phyloP scores from a whole-genome alignment of 345 rosid genomes.

The Microthlaspi erraticum region DNA sequence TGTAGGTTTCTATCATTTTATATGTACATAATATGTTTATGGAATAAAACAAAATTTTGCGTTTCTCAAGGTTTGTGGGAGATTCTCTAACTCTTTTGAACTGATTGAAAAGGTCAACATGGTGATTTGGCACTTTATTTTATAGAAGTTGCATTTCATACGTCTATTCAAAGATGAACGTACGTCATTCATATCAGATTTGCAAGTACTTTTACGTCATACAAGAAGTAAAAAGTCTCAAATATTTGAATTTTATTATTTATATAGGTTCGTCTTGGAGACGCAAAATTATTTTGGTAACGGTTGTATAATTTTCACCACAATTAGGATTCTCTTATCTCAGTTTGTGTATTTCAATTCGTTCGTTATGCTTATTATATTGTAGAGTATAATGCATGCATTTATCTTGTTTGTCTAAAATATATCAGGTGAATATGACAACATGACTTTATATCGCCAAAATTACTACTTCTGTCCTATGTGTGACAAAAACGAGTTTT shows the following conservation, averaged over 20 bases:
- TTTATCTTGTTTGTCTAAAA: background rate
- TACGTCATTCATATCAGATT: background rate
- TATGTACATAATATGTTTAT: slow-evolving; percentile 17
- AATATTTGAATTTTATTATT: background rate
- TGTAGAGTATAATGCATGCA: no score
- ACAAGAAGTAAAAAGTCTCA: background rate
- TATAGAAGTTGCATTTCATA: background rate
- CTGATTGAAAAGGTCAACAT: background rate
- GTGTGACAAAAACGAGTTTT: no score
- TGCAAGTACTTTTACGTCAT: slow-evolving; percentile 1
- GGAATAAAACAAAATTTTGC: slow-evolving; percentile 19
- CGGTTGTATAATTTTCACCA: background rate
- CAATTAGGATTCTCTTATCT: background rate
- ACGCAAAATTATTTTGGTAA: background rate
- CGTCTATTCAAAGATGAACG: slow-evolving; percentile 6
- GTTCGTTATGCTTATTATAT: no score
- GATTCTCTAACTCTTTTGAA: background rate
- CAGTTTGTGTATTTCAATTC: background rate
- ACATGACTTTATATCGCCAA: no score
- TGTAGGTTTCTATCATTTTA: slow-evolving; percentile 20
- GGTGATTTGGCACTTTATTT: background rate
- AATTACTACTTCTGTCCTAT: no score
- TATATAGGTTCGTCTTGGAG: background rate
- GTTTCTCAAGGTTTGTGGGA: slow-evolving; percentile 18
- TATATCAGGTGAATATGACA: slow-evolving; percentile 1